Evolutionary conservation across 441 rosid species (phyloP), one percentile per base, ranked within the genome.

Genomic region (Populus hybrid): DNA sequence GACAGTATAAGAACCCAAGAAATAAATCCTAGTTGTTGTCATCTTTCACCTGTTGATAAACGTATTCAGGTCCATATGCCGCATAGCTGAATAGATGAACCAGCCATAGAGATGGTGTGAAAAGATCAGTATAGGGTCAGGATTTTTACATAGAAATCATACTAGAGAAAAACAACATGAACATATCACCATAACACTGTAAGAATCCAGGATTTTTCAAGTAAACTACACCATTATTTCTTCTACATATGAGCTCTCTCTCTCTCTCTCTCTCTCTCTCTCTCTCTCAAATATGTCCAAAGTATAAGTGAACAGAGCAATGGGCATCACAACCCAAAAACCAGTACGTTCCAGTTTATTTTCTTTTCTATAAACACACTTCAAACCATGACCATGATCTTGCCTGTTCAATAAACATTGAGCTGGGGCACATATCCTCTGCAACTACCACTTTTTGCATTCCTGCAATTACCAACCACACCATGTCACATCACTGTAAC

Each of bases 381-480:
- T 77, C 71, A 72, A 76, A 87, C 79, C 75, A 85, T 11, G 72
- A 81, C 61, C 80, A 78, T 70, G 85, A 88, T 86, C 90, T 88
- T 89, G 98, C 92, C 86, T 87, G 88, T 84, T 82, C 79, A 86
- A 84, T 80, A 85, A 88, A 86, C 84, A 91, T 75, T 89, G 90
- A 86, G 86, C 86, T 79, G 82, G 81, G 84, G 85, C 85, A 90
- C 66, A 84, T 79, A 87, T 88, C 90, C 86, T 81, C 90, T 67
- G 87, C 85, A 83, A 86, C 85, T 86, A 85, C 82, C 85, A 85
- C 63, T 75, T 86, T 87, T 84, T 83, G 81, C 79, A 82, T 78
- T 87, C 89, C 94, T 88, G 94, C 91, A 89, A 89, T 87, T 90
- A 89, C 88, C 93, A 89, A 89, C 85, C 92, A 84, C 90, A 87